Base-by-base conservation (phyloP, 768 basidiomycete species). In the Lyophyllum decastes region DNA sequence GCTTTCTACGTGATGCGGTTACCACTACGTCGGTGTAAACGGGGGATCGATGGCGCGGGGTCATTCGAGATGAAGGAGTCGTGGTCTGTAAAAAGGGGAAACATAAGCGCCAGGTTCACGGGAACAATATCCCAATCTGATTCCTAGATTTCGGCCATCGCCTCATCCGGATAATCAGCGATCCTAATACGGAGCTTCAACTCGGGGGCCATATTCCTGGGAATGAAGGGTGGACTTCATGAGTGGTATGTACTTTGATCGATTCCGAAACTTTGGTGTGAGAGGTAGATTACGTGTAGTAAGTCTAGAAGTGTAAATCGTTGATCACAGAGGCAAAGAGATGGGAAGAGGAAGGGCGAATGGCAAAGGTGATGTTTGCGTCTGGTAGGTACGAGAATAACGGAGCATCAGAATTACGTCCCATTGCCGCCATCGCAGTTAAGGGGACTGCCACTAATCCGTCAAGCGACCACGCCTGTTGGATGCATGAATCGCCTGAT, bases 141-240 rank as follows among this genome's bases (percentile, higher is more conserved):
- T 59, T 54, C 52, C 56, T 43, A 30, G n/a, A n/a, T n/a, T n/a
- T n/a, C 62, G 64, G 64, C 60, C 48, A 65, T 65, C 62, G 57
- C 64, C 62, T 44, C 19, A 60, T 62, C 64, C 49, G 52, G 52
- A 59, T 61, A 52, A 61, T 56, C 57, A 55, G 53, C 60, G 62
- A 65, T 65, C 46, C 30, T 33, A n/a, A 33, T 54, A 45, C 34
- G 50, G 43, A 58, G 53, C 22, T 58, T 55, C 54, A 25, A 45
- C 33, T 44, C 50, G 35, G 50, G 61, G 46, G 58, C 64, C 64
- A 59, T 57, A 21, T 12, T 51, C 61, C 61, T 55, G 64, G 62
- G 55, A 65, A 64, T 56, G 50, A 49, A 5, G 30, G 5, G 30
- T 11, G 30, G 6, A 33, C 30, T 11, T 33, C 30, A 11, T 6